Conservation (phyloP, 2,329 filamentous ascomycete species). For the Lachnellula hyalina region DNA sequence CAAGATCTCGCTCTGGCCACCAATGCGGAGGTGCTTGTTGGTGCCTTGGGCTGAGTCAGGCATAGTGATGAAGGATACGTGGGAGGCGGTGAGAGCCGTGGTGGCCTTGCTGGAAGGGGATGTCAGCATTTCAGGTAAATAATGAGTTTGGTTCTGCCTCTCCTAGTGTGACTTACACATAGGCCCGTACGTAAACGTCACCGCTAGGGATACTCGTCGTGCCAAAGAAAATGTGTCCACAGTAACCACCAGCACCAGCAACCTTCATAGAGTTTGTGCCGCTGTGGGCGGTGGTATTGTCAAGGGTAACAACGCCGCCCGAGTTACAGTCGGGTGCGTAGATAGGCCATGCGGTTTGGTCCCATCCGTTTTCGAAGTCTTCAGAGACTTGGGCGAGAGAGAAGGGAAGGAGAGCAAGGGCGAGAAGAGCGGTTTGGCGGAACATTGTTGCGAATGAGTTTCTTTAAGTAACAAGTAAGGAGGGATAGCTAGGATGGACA, state of each 20-base stretch:
- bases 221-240: constrained; percentile 57
- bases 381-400: constrained; percentile 49
- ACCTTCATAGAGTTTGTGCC: constrained; percentile 51
- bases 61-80: constrained; percentile 61
- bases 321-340: constrained; percentile 57
- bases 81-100: constrained; percentile 51
- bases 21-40: constrained; percentile 57
- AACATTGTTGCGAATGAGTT: constrained; percentile 36
- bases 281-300: constrained; percentile 50
- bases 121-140: constrained; percentile 20
- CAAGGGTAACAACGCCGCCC: constrained; percentile 49
- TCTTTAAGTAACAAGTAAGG: constrained; percentile 4
- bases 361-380: constrained; percentile 54
- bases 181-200: constrained; percentile 52
- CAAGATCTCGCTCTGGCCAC: constrained; percentile 54
- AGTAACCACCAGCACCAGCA: constrained; percentile 48
- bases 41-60: constrained; percentile 50
- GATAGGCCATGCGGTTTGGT: constrained; percentile 51
- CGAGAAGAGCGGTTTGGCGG: constrained; percentile 38
- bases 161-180: constrained; percentile 41
- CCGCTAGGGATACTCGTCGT: constrained; percentile 51
- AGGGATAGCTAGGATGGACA: not conserved
- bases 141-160: not conserved
- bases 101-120: constrained; percentile 43
- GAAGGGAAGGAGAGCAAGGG: constrained; percentile 42